phyloP scores from a whole-genome alignment of 2,329 filamentous ascomycete genomes.

The Fusarium newnesense region DNA sequence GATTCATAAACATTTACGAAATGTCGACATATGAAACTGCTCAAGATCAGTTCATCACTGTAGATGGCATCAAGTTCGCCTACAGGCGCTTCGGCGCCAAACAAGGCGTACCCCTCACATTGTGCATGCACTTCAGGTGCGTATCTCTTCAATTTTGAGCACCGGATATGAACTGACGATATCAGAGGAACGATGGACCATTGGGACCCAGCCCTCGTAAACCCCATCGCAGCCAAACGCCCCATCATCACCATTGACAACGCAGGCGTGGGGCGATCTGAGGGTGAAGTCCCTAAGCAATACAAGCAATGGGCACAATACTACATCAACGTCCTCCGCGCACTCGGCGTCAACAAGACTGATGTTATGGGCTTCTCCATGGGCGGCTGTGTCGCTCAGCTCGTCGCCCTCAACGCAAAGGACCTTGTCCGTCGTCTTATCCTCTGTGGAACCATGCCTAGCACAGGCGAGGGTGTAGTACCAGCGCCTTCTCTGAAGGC shows the following conservation, averaged over 20 bases:
- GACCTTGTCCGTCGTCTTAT: constrained; percentile 53
- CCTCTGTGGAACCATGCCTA: constrained; percentile 57
- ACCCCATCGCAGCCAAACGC: constrained; percentile 54
- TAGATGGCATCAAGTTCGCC: constrained; percentile 46
- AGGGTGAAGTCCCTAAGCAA: constrained; percentile 52
- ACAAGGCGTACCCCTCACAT: constrained; percentile 47
- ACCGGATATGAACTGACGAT: not conserved
- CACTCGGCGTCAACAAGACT: constrained; percentile 51
- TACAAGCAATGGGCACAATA: constrained; percentile 47
- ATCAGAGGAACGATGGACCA: constrained; percentile 52
- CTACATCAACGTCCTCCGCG: constrained; percentile 50
- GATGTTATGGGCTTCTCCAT: constrained; percentile 63
- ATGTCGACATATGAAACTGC: constrained; percentile 48
- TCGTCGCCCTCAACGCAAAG: constrained; percentile 54
- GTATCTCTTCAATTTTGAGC: not conserved
- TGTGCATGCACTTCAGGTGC: constrained; percentile 49
- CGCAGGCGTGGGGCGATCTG: constrained; percentile 58
- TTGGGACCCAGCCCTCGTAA: constrained; percentile 58
- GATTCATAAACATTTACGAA: not conserved
- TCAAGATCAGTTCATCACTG: constrained; percentile 44
- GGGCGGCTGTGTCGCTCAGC: constrained; percentile 59
- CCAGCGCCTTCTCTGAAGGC: constrained; percentile 45
- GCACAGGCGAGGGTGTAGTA: constrained; percentile 49
- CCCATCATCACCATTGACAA: constrained; percentile 60
- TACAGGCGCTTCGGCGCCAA: constrained; percentile 46